phyloP scores from a whole-genome alignment of 2,329 filamentous ascomycete genomes.

The Fusarium brevicatenulatum region DNA sequence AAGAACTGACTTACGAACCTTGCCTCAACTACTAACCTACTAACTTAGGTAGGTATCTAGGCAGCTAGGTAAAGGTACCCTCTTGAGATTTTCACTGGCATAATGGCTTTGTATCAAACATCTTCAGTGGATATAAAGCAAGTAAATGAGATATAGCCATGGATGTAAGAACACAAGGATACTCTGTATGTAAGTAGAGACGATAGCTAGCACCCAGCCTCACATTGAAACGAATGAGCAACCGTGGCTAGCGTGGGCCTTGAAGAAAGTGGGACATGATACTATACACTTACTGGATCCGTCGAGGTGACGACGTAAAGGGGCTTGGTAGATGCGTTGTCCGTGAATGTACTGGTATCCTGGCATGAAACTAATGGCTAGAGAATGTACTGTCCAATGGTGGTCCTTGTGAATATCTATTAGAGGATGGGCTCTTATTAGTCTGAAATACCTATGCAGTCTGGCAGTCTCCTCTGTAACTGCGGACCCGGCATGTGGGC shows the following conservation, averaged over 20 bases:
- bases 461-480: slow-evolving; percentile 7
- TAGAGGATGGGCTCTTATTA: neutral
- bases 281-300: slow-evolving; percentile 28
- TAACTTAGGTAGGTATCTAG: too few relatives aligned
- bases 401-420: slow-evolving; percentile 8
- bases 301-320: slow-evolving; percentile 43
- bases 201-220: neutral
- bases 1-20: neutral
- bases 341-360: slow-evolving; percentile 8
- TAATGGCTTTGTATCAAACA: neutral
- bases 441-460: neutral
- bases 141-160: slow-evolving; percentile 2
- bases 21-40: neutral
- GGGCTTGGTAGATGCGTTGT: slow-evolving; percentile 26
- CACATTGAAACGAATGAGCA: slow-evolving; percentile 51
- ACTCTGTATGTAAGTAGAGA: neutral
- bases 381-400: slow-evolving; percentile 5
- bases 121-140: neutral
- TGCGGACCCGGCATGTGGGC: slow-evolving; percentile 11
- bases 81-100: slow-evolving; percentile 4
- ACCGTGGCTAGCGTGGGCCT: neutral
- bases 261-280: slow-evolving; percentile 51
- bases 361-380: neutral
- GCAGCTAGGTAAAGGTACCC: neutral
- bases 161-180: neutral